Conservation (phyloP, 225 moss, liverwort and hornwort species). For the Pseudisothecium myosuroides region DNA sequence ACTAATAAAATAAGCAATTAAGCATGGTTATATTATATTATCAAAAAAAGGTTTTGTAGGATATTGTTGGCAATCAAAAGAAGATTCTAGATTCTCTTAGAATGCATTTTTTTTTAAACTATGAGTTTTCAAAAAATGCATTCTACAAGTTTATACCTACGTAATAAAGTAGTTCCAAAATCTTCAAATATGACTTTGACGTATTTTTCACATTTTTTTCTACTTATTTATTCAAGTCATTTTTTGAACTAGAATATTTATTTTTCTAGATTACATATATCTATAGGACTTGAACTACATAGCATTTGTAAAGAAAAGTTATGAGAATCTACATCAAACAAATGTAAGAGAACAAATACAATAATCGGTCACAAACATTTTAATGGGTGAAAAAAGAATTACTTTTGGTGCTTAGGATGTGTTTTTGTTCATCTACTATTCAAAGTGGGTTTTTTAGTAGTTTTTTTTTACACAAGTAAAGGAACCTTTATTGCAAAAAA, state of each 20-base stretch:
- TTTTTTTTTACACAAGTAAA: too few species aligned
- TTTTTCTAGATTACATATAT: too few species aligned
- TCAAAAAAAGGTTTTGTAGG: not conserved
- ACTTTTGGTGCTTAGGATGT: not conserved
- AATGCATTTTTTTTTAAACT: not conserved
- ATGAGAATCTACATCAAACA: not conserved
- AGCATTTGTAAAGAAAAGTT: not conserved
- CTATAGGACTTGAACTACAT: rapidly evolving
- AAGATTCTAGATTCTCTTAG: not conserved
- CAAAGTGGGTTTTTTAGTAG: too few species aligned
- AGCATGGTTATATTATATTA: not conserved
- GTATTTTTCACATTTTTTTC: too few species aligned
- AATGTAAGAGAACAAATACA: not conserved
- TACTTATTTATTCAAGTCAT: too few species aligned
- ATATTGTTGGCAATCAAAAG: not conserved
- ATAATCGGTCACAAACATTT: not conserved
- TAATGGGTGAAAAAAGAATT: not conserved
- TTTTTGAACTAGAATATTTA: too few species aligned
- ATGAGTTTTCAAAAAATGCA: not conserved
- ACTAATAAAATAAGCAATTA: not conserved
- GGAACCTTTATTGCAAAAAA: too few species aligned
- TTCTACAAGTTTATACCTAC: too few species aligned
- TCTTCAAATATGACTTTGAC: not conserved
- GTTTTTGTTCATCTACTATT: not conserved
- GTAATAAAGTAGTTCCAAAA: not conserved